Conservation (phyloP, 2,329 filamentous ascomycete genomes). For the Monosporascus sp. region DNA sequence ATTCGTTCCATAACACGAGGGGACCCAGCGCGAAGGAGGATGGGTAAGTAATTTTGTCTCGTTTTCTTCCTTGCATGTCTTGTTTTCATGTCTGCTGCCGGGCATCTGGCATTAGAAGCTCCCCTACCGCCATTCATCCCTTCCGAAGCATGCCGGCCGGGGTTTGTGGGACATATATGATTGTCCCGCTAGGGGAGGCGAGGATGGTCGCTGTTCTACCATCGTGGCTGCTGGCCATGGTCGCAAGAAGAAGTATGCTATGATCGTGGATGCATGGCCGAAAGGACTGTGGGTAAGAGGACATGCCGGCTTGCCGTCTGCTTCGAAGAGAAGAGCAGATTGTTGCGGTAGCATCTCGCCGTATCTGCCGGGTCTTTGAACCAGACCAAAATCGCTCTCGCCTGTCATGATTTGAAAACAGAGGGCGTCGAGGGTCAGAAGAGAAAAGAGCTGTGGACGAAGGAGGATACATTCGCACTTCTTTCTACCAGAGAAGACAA, state of each 20-base stretch:
- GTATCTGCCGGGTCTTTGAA: slow-evolving; percentile 20
- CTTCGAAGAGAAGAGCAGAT: slow-evolving; percentile 15
- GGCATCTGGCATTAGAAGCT: slow-evolving; percentile 10
- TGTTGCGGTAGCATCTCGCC: slow-evolving; percentile 17
- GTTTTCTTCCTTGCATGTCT: slow-evolving; percentile 11
- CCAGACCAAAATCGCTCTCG: slow-evolving; percentile 18
- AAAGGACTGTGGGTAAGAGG: slow-evolving; percentile 18
- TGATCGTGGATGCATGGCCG: slow-evolving; percentile 4
- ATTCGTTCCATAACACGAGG: slow-evolving; percentile 29
- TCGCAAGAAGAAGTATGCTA: not conserved
- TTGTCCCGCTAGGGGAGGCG: not conserved
- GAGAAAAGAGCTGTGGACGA: slow-evolving; percentile 12
- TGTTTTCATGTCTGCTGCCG: slow-evolving; percentile 5
- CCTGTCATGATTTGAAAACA: slow-evolving; percentile 17
- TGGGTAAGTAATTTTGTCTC: slow-evolving; percentile 63
- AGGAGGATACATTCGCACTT: slow-evolving; percentile 17
- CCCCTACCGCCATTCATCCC: slow-evolving; percentile 1
- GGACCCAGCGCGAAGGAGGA: slow-evolving; percentile 82
- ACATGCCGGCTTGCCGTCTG: slow-evolving; percentile 16
- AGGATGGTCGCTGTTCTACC: not conserved
- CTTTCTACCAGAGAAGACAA: slow-evolving; percentile 20
- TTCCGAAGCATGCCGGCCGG: not conserved
- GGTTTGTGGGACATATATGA: not conserved
- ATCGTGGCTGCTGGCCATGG: not conserved
- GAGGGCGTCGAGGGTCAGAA: slow-evolving; percentile 18